A percentile compares a stretch with the other conserved stretches of the same genome.
These are phyloP conservation scores for Botrytis paeoniae DNA, from an alignment of 2,329 filamentous ascomycete species.

Conservation along the genomic window DNA sequence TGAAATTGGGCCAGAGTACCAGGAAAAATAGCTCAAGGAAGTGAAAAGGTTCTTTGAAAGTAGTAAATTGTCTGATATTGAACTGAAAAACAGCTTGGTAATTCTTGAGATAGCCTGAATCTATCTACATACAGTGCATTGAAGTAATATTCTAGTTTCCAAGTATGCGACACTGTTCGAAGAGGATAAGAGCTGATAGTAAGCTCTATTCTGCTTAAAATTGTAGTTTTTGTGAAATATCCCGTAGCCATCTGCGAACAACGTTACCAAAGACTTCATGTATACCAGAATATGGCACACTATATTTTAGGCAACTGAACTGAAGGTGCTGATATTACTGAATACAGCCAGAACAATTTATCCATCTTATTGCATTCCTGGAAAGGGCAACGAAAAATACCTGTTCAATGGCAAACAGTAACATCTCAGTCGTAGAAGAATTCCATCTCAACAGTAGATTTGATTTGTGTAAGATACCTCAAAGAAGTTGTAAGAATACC, in stretches of 20 bases:
- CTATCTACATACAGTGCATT: too few relatives aligned
- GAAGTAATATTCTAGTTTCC: accelerated
- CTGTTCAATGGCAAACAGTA: neutral
- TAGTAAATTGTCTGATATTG: neutral
- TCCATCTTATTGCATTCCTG: too few relatives aligned
- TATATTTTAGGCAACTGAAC: accelerated
- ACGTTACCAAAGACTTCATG: neutral
- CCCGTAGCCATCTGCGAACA: neutral
- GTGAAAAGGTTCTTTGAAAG: neutral
- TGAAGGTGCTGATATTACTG: neutral
- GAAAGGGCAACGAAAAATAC: neutral
- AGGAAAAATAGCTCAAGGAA: neutral
- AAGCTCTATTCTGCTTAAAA: too few relatives aligned
- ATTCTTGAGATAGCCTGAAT: neutral
- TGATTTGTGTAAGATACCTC: neutral
- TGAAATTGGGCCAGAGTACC: neutral
- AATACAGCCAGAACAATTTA: neutral
- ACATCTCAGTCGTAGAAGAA: neutral
- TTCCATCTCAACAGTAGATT: neutral
- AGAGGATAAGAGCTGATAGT: neutral
- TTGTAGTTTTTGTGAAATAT: too few relatives aligned
- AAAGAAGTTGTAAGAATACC: neutral
- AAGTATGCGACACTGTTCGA: neutral
- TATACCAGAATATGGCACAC: too few relatives aligned
- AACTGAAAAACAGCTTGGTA: neutral